A percentile compares a stretch with the other conserved stretches of the same genome.
Conservation (phyloP, 345 rosid species). For the Salix dunnii region DNA sequence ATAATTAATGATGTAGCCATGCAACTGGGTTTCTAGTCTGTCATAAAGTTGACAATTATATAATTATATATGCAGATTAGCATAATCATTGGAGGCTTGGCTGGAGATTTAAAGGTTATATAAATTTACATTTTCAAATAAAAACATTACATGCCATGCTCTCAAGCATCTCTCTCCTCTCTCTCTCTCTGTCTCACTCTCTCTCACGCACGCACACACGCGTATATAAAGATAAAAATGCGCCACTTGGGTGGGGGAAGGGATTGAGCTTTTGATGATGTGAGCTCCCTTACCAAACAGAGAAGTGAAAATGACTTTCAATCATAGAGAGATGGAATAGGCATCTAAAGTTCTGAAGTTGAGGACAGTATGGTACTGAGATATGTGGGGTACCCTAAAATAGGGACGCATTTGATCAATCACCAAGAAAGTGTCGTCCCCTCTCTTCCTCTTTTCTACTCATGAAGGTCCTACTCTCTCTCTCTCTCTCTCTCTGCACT, state of each 20-base stretch:
- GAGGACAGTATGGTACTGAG: constrained; percentile 48
- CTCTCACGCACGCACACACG: no score
- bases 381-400: constrained; percentile 39
- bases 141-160: no score
- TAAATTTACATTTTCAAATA: no score
- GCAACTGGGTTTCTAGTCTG: constrained; percentile 8
- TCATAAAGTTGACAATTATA: neutral
- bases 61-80: neutral
- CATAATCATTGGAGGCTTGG: constrained; percentile 10
- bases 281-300: constrained; percentile 41
- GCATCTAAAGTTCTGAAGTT: constrained; percentile 37
- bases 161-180: no score
- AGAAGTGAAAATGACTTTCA: constrained; percentile 45
- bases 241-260: constrained; percentile 15
- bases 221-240: neutral
- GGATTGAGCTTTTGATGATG: constrained; percentile 33
- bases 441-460: constrained; percentile 2
- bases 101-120: no score
- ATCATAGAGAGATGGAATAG: constrained; percentile 53
- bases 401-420: constrained; percentile 32
- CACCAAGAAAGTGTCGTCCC: constrained; percentile 22
- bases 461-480: neutral
- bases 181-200: no score
- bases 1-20: constrained; percentile 10
- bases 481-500: neutral